These are phyloP conservation scores for Komagataella phaffii DNA, from an alignment of 805 yeast genomes.

Conservation along the genomic window DNA sequence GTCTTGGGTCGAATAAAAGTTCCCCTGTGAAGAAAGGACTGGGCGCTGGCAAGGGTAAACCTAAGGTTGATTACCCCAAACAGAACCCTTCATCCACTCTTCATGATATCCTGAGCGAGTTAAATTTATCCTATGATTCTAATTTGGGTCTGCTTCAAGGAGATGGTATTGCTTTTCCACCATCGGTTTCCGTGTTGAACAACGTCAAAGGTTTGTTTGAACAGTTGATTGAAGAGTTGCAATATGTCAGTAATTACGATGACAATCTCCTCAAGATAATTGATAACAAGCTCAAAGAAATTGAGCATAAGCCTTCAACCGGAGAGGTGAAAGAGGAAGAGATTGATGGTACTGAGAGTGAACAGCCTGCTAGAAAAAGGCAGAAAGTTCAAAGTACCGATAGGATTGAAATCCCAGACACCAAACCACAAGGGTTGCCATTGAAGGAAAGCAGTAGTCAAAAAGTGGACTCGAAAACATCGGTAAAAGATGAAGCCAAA, in stretches of 20 bases:
- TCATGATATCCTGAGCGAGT: conserved; percentile 35
- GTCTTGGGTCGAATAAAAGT: not conserved
- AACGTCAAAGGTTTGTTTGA: conserved; percentile 20
- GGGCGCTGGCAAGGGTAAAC: conserved; percentile 1
- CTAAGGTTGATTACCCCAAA: conserved; percentile 1
- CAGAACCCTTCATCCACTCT: conserved; percentile 26
- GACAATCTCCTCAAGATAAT: conserved; percentile 10
- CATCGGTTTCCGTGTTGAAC: conserved; percentile 8
- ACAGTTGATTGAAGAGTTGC: conserved; percentile 24
- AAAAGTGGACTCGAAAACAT: not conserved
- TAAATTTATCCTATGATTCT: conserved; percentile 41
- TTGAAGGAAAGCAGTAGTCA: conserved; percentile 1
- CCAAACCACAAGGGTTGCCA: not conserved
- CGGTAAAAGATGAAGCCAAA: not conserved
- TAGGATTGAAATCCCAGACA: not conserved
- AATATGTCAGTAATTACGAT: conserved; percentile 19
- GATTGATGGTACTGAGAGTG: conserved; percentile 1
- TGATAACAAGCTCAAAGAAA: not conserved
- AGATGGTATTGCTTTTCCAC: conserved; percentile 30
- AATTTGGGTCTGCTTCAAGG: conserved; percentile 52
- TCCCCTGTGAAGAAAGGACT: conserved; percentile 1
- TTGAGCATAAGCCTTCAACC: not conserved
- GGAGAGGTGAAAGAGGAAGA: conserved; percentile 5
- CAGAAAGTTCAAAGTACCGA: not conserved
- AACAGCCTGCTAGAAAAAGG: conserved; percentile 1